A percentile compares a stretch with the other conserved stretches of the same genome.
Evolutionary conservation across 1,284 basidiomycete species (phyloP).

Genomic region (Mrakiaceae sp.): DNA sequence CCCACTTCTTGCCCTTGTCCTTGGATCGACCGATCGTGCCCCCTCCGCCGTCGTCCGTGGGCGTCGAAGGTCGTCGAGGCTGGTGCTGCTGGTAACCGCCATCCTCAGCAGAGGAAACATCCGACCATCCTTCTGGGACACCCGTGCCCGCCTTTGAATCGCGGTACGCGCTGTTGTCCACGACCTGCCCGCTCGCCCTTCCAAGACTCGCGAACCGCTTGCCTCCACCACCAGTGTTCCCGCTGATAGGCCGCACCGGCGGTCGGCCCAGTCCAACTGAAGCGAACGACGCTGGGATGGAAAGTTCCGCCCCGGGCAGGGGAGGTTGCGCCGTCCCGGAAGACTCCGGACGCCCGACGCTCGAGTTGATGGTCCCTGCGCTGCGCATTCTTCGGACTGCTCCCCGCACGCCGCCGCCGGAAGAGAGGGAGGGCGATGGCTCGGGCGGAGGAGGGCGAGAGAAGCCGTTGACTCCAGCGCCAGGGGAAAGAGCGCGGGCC

Average conservation of each 20-base stretch:
- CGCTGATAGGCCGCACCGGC: not conserved
- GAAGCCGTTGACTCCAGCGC: too few relatives aligned
- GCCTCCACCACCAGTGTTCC: too few relatives aligned
- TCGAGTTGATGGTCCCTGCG: too few relatives aligned
- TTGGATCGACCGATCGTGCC: not conserved
- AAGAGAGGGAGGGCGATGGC: too few relatives aligned
- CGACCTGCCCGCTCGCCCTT: not conserved
- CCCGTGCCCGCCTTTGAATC: not conserved
- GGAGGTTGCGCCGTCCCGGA: too few relatives aligned
- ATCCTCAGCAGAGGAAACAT: too few relatives aligned
- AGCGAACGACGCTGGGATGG: not conserved
- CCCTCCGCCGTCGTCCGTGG: not conserved
- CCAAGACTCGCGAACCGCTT: slow-evolving; percentile 10
- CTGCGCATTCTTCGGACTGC: too few relatives aligned
- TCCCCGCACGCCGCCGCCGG: too few relatives aligned
- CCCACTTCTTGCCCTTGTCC: slow-evolving; percentile 59
- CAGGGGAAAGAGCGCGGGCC: too few relatives aligned
- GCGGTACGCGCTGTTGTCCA: not conserved
- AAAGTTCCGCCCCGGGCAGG: too few relatives aligned
- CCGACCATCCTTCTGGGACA: not conserved
- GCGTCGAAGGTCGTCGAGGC: not conserved
- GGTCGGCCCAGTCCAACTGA: slow-evolving; percentile 2
- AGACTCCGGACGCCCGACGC: too few relatives aligned
- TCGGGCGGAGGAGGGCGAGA: too few relatives aligned
- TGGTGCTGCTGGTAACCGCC: slow-evolving; percentile 25